Base-by-base conservation (phyloP, 257 asterid species). In the Ehretia macrophylla region DNA sequence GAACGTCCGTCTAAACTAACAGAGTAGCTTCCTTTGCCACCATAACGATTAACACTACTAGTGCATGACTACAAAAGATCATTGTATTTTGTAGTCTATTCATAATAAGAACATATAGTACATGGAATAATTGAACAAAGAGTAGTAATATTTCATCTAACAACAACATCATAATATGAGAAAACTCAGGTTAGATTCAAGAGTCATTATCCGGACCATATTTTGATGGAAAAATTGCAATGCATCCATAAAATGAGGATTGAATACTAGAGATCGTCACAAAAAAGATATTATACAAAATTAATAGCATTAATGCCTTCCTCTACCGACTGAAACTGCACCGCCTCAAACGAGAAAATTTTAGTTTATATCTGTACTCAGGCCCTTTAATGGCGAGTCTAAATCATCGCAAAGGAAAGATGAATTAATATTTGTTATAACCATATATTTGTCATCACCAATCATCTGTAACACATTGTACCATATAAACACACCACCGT, bases 161-260 rank as follows among this genome's bases (percentile, higher is more conserved):
- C 14, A 44, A n/a, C 40, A 49, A n/a, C 5, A 21, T 13, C 17
- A 37, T 32, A 14, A 32, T 11, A 17, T 22, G 23, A 49, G 37
- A 68, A 32, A 75, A 70, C 79, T 69, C 87, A 76, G 60, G 73
- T 51, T 70, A 60, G 76, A 83, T 58, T 45, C 61, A 52, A 47
- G 14, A 5, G 55, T 62, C 38, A 27, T 61, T 39, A 37, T 58
- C 76, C 71, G 80, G n/a, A 48, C 85, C 78, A 52, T 85, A 83
- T 61, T 67, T 60, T 62, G 68, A 79, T 67, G 59, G 73, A 63
- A 77, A 78, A 79, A 79, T 74, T 78, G 77, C 55, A 74, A 65
- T 56, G 70, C 73, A 78, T 68, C 83, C 68, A 68, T 59, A 64
- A 73, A 84, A 81, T 68, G 86, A 79, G 85, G 83, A 72, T 68